Conservation (phyloP, 176 grass and related monocot genomes). For the Saccharum spontaneum region DNA sequence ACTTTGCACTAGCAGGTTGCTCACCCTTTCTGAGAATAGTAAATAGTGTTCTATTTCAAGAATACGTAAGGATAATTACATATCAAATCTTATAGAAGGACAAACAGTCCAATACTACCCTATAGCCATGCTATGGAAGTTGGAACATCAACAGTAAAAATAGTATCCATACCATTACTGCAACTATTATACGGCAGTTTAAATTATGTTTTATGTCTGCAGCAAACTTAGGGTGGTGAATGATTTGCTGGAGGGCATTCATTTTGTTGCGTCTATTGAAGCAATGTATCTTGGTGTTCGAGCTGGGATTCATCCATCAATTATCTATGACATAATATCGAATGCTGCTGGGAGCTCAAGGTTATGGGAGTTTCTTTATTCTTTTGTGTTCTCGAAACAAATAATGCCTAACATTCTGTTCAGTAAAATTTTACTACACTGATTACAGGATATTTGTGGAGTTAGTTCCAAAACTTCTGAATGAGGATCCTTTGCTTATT, state of each 20-base stretch:
- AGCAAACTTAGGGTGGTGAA: slow-evolving; percentile 89
- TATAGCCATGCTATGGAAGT: neutral
- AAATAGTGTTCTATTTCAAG: neutral
- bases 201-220: slow-evolving; percentile 31
- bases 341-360: slow-evolving; percentile 97
- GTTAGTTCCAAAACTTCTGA: slow-evolving; percentile 80
- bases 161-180: neutral
- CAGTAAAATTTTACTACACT: neutral
- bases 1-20: slow-evolving; percentile 73
- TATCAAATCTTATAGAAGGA: neutral
- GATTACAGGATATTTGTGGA: slow-evolving; percentile 80
- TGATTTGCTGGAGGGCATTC: slow-evolving; percentile 83
- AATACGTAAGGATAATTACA: neutral
- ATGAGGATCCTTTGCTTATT: slow-evolving; percentile 49
- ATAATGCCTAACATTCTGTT: slow-evolving; percentile 14
- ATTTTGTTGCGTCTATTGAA: slow-evolving; percentile 88
- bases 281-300: slow-evolving; percentile 94
- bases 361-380: slow-evolving; percentile 40
- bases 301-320: slow-evolving; percentile 91
- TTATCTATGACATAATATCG: slow-evolving; percentile 97
- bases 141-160: neutral
- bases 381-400: slow-evolving; percentile 22
- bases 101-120: neutral
- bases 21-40: slow-evolving; percentile 29
- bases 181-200: slow-evolving; percentile 17